Conservation (phyloP, 2,329 filamentous ascomycete species). For the Teratosphaeriaceae sp. region DNA sequence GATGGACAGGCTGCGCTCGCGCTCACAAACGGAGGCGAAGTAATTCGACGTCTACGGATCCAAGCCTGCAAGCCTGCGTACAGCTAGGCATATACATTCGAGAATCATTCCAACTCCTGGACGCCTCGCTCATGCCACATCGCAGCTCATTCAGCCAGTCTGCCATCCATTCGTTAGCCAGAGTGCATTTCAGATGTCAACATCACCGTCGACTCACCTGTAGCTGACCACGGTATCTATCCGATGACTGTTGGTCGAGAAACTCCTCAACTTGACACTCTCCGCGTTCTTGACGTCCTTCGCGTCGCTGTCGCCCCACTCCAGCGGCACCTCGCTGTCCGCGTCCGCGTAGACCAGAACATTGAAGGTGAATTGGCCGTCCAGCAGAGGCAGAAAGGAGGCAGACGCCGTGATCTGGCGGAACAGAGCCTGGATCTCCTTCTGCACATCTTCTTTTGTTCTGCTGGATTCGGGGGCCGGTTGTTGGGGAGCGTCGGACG, state of each 20-base stretch:
- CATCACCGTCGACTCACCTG: slow-evolving; percentile 36
- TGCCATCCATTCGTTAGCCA: slow-evolving; percentile 8
- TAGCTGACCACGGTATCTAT: slow-evolving; percentile 97
- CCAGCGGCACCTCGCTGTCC: slow-evolving; percentile 90
- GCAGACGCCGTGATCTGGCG: slow-evolving; percentile 97
- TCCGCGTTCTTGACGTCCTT: slow-evolving; percentile 95
- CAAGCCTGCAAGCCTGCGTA: no score
- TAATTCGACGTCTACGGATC: no score
- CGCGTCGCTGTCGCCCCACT: slow-evolving; percentile 97
- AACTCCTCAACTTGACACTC: slow-evolving; percentile 90
- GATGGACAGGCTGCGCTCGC: no score
- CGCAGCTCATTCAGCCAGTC: slow-evolving; percentile 12
- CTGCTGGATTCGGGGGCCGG: slow-evolving; percentile 44
- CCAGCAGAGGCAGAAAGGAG: slow-evolving; percentile 89
- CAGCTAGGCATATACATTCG: no score
- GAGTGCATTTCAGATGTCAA: slow-evolving; percentile 9
- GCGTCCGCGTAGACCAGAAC: slow-evolving; percentile 96
- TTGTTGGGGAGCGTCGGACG: slow-evolving; percentile 13
- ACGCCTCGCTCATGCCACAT: not conserved
- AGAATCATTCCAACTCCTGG: no score
- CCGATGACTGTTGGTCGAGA: slow-evolving; percentile 89
- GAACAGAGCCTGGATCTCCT: slow-evolving; percentile 94
- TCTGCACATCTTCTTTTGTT: slow-evolving; percentile 87
- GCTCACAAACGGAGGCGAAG: no score
- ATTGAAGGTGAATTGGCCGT: slow-evolving; percentile 96